These are phyloP conservation scores for Caloboletus firmus DNA, from an alignment of 1,284 basidiomycete genomes.

Conservation along the genomic window DNA sequence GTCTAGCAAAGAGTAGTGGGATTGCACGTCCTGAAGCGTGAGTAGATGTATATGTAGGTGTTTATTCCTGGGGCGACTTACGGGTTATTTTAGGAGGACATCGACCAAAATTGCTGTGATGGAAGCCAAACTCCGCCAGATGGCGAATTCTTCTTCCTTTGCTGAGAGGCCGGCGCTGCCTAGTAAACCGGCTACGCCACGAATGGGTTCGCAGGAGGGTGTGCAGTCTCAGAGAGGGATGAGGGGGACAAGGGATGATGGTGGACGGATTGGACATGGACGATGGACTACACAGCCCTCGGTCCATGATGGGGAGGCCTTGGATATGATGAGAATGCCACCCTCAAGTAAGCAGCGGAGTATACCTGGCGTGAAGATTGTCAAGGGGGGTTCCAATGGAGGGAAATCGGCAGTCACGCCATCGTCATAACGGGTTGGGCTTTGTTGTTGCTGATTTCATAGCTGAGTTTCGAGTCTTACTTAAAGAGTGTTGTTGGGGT, in stretches of 20 bases:
- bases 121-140: constrained; percentile 89
- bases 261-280: background rate
- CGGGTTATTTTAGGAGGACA: constrained; percentile 50
- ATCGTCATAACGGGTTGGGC: constrained; percentile 10
- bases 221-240: constrained; percentile 1
- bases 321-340: constrained; percentile 15
- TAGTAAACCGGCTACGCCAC: constrained; percentile 20
- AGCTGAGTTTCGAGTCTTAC: constrained; percentile 6
- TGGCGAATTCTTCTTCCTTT: constrained; percentile 48
- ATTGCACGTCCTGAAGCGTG: constrained; percentile 62
- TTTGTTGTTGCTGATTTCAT: constrained; percentile 3
- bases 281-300: background rate
- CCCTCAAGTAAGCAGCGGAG: constrained; percentile 27
- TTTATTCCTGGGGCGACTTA: constrained; percentile 13
- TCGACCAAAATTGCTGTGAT: constrained; percentile 89
- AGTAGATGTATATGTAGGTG: constrained; percentile 26
- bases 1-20: constrained; percentile 75
- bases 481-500: background rate
- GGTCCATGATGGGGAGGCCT: constrained; percentile 9
- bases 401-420: constrained; percentile 6
- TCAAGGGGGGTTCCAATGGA: constrained; percentile 22
- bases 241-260: constrained; percentile 3
- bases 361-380: constrained; percentile 37
- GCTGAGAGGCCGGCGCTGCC: constrained; percentile 25
- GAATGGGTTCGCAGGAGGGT: background rate